Evolutionary conservation across 768 basidiomycete species (phyloP), one percentile per base, ranked within the genome.

Genomic region (Omphalotus guepiniiformis): DNA sequence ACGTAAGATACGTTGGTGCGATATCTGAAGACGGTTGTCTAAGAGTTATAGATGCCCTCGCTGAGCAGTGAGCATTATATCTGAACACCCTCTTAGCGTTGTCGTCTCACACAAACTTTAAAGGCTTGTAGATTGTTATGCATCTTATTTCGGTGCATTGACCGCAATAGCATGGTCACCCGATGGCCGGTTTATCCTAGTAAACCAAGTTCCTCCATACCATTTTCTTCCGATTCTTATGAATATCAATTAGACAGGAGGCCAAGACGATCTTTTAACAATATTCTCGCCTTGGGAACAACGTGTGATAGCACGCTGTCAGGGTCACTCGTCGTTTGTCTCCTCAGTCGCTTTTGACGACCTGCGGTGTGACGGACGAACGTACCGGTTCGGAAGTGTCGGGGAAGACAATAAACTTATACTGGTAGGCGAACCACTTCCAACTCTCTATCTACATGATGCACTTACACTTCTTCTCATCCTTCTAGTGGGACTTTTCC

Each of bases 351-450:
- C 87, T 2, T 98, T 97, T 61, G 96, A 99, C 62, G 83, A 86
- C n/a, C 71, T 83, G 25, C 79, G 87, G 16, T 90, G 90, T 55
- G 91, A 94, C 55, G 86, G 87, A 23, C 76, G 93, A 27, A 91
- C 92, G 34, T 95, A 97, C 59, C 79, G 95, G 6, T 97, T 99
- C 58, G 93, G 88, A 2, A 94, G 91, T 58, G 92, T 97, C 2
- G 96, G 93, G 15, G 95, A 98, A 63, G 96, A 99, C 58, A 96
- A 94, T 62, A 94, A 94, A 62, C 59, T 99, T 4, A 88, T 96
- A 36, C 60, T 98, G 54, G 93, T 93, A 61, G 45, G 80, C 63
- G 39, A 30, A 9, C 3, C 3, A 23, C 23, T 16, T 2, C 21
- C 34, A 18, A 30, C 55, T 36, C 66, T 47, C 30, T 48, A 27